A percentile compares a stretch with the other conserved stretches of the same genome.
phyloP scores from a whole-genome alignment of 441 rosid species.

The Capsella rubella region DNA sequence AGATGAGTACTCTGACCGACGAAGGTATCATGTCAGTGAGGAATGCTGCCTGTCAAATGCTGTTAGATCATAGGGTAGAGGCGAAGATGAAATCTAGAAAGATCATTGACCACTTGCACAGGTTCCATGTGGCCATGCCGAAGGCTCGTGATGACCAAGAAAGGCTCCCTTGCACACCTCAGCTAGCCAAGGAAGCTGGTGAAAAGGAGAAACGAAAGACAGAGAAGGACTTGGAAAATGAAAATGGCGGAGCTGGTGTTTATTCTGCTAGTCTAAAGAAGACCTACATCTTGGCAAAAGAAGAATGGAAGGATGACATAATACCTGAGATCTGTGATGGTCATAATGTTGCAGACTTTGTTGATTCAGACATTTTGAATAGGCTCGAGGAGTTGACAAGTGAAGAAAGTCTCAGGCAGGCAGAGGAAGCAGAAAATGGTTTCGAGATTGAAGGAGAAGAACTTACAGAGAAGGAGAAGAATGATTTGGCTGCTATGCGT shows the following conservation, averaged over 20 bases:
- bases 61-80: slow-evolving; percentile 77
- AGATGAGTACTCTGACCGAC: slow-evolving; percentile 83
- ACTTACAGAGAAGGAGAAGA: slow-evolving; percentile 67
- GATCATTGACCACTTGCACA: slow-evolving; percentile 71
- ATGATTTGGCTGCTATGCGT: slow-evolving; percentile 55
- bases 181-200: slow-evolving; percentile 59
- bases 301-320: slow-evolving; percentile 86
- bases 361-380: slow-evolving; percentile 74
- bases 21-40: slow-evolving; percentile 82
- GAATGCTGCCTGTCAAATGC: slow-evolving; percentile 86
- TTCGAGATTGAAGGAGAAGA: slow-evolving; percentile 71
- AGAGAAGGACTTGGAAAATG: slow-evolving; percentile 82
- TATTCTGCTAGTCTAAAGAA: slow-evolving; percentile 80
- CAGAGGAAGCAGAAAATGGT: slow-evolving; percentile 61
- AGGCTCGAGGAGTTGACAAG: slow-evolving; percentile 83
- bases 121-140: slow-evolving; percentile 87
- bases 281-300: slow-evolving; percentile 66
- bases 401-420: slow-evolving; percentile 72
- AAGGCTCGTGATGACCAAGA: slow-evolving; percentile 83
- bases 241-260: slow-evolving; percentile 89
- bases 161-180: slow-evolving; percentile 71
- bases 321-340: slow-evolving; percentile 89
- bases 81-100: slow-evolving; percentile 82
- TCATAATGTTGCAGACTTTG: slow-evolving; percentile 82
- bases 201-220: slow-evolving; percentile 69